These are phyloP conservation scores for Dioscorea zingiberensis DNA, from an alignment of 106 monocot genomes.

Conservation along the genomic window DNA sequence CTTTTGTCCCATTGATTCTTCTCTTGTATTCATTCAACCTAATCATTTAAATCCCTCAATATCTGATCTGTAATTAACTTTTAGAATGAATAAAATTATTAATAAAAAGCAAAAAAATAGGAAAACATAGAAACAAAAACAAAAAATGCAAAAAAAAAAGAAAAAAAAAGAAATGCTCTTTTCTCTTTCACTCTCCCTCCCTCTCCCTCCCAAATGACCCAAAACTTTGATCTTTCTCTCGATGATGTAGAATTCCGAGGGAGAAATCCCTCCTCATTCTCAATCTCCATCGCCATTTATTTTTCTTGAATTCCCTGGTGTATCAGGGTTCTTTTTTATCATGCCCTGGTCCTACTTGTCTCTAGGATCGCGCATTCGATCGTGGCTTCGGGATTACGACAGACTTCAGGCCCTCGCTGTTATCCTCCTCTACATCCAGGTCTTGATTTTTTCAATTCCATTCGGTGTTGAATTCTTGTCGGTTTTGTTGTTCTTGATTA, in stretches of 20 bases:
- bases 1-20: too few species aligned
- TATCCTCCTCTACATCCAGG: constrained; percentile 80
- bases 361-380: constrained; percentile 48
- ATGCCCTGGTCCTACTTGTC: constrained; percentile 31
- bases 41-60: too few species aligned
- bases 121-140: not conserved
- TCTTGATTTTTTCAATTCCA: not conserved
- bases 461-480: not conserved
- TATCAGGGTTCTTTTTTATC: constrained; percentile 6
- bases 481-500: not conserved
- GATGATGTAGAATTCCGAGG: not conserved
- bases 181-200: too few species aligned
- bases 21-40: too few species aligned
- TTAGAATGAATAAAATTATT: not conserved
- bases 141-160: not conserved
- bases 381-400: constrained; percentile 75
- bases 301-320: not conserved
- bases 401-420: constrained; percentile 60
- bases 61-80: not conserved
- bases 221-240: not conserved
- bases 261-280: not conserved
- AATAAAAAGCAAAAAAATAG: not conserved
- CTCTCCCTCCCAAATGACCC: not conserved
- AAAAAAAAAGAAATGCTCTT: not conserved
- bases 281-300: not conserved